Percentiles rank a stretch among this genome's conserved stretches.
phyloP scores from a whole-genome alignment of 176 grass and related monocot species.

The Alopecurus myosuroides region DNA sequence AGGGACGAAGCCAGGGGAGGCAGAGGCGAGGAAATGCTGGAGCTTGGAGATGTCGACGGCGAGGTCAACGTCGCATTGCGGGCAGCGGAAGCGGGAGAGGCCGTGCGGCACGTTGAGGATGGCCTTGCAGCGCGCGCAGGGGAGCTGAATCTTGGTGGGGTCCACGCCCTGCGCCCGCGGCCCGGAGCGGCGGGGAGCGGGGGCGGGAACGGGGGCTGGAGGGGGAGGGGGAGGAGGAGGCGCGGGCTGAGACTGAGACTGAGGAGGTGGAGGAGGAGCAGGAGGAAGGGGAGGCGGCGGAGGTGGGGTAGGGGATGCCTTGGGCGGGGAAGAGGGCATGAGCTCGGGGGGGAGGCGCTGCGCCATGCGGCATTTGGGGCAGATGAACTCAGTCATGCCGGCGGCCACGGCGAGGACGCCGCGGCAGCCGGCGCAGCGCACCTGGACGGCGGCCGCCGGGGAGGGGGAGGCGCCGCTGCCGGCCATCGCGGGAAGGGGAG shows the following conservation, averaged over 20 bases:
- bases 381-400: constrained; percentile 85
- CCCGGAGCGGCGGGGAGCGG: constrained; percentile 10
- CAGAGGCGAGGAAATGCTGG: constrained; percentile 31
- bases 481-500: constrained; percentile 11
- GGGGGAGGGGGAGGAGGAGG: neutral
- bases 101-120: constrained; percentile 87
- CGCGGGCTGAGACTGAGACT: neutral
- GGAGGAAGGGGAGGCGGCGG: neutral
- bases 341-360: constrained; percentile 81
- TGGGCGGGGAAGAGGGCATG: constrained; percentile 22
- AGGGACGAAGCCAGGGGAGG: constrained; percentile 21
- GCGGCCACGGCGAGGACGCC: constrained; percentile 43
- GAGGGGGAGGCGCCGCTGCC: constrained; percentile 26
- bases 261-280: neutral
- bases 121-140: constrained; percentile 53
- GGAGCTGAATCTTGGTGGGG: constrained; percentile 78
- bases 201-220: neutral
- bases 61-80: constrained; percentile 81
- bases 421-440: constrained; percentile 55
- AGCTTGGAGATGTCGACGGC: constrained; percentile 67
- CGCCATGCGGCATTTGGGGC: constrained; percentile 62
- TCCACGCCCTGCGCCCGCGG: constrained; percentile 63
- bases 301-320: constrained; percentile 16
- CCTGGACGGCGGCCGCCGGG: constrained; percentile 4
- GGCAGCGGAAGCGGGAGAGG: constrained; percentile 78